These are phyloP conservation scores for Cladorrhinum samala DNA, from an alignment of 495 filamentous ascomycete species.

Conservation along the genomic window DNA sequence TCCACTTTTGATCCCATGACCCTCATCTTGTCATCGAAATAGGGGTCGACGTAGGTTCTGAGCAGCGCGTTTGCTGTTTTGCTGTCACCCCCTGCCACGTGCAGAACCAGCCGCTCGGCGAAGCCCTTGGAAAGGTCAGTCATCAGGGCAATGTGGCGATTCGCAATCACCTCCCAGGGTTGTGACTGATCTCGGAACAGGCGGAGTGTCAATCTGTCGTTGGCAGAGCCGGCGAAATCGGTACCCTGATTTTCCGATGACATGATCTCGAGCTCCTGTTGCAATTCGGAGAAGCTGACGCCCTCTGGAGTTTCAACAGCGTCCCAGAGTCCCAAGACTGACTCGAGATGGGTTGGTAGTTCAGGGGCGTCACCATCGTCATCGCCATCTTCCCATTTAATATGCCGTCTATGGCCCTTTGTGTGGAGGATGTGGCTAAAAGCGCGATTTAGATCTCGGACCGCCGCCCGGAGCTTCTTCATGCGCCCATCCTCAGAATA, in stretches of 20 bases:
- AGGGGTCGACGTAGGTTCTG: slow-evolving; percentile 27
- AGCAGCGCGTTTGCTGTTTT: slow-evolving; percentile 20
- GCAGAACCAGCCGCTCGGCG: slow-evolving; percentile 12
- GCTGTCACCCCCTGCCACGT: slow-evolving; percentile 17
- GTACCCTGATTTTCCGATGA: slow-evolving; percentile 19
- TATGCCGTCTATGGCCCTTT: slow-evolving; percentile 17
- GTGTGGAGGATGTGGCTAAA: slow-evolving; percentile 15
- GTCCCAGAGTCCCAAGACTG: slow-evolving; percentile 17
- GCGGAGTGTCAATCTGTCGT: slow-evolving; percentile 13
- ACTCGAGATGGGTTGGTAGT: slow-evolving; percentile 17
- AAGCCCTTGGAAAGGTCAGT: slow-evolving; percentile 9
- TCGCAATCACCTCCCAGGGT: slow-evolving; percentile 20
- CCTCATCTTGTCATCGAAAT: slow-evolving; percentile 28
- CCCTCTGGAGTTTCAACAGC: slow-evolving; percentile 13
- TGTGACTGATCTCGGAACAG: slow-evolving; percentile 19
- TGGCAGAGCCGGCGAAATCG: slow-evolving; percentile 21
- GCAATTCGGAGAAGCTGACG: slow-evolving; percentile 1
- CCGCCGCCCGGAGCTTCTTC: slow-evolving; percentile 19
- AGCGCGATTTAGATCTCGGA: slow-evolving; percentile 19
- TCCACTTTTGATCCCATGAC: slow-evolving; percentile 28
- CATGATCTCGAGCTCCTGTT: slow-evolving; percentile 8
- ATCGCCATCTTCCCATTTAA: slow-evolving; percentile 10
- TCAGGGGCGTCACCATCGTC: neutral
- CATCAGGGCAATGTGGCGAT: slow-evolving; percentile 12
- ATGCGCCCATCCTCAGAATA: neutral